These are phyloP conservation scores for Physcomitrellopsis africana DNA, from an alignment of 225 moss, liverwort and hornwort genomes.

Conservation along the genomic window DNA sequence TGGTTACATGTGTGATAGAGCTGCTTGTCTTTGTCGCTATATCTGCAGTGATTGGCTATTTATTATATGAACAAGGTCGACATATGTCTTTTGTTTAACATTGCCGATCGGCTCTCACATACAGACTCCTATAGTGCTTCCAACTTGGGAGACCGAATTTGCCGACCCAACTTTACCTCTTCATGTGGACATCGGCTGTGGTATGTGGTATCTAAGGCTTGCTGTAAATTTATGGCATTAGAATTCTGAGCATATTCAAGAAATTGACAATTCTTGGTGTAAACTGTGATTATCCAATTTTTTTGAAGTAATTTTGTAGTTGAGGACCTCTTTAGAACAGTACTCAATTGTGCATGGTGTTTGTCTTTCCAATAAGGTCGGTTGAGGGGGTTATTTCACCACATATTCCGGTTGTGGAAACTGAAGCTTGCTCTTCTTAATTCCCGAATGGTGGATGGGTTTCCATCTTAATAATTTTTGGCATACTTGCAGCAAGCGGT, in stretches of 20 bases:
- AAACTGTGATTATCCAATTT: too few species aligned
- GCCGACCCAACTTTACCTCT: constrained; percentile 66
- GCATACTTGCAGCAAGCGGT: constrained; percentile 55
- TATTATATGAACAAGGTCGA: not conserved
- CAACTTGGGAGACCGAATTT: constrained; percentile 66
- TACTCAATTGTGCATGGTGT: too few species aligned
- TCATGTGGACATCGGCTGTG: constrained; percentile 85
- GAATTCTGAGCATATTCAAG: not conserved
- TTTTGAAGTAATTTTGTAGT: too few species aligned
- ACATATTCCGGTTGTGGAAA: too few species aligned
- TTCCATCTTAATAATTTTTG: not conserved
- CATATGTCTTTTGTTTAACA: not conserved
- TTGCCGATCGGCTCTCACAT: not conserved
- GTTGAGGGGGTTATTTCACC: too few species aligned
- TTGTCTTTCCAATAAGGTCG: too few species aligned
- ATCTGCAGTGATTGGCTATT: not conserved
- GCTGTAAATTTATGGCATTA: not conserved
- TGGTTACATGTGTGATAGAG: not conserved
- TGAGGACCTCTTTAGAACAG: too few species aligned
- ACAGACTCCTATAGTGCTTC: constrained; percentile 63
- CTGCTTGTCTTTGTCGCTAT: too few species aligned
- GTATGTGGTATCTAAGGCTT: constrained; percentile 37
- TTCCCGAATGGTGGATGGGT: too few species aligned
- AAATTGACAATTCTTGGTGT: not conserved
- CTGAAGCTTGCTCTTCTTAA: too few species aligned